Evolutionary conservation across 257 asterid genomes (phyloP), one percentile per base, ranked within the genome.

Genomic region (Nyctanthes arbortristis): DNA sequence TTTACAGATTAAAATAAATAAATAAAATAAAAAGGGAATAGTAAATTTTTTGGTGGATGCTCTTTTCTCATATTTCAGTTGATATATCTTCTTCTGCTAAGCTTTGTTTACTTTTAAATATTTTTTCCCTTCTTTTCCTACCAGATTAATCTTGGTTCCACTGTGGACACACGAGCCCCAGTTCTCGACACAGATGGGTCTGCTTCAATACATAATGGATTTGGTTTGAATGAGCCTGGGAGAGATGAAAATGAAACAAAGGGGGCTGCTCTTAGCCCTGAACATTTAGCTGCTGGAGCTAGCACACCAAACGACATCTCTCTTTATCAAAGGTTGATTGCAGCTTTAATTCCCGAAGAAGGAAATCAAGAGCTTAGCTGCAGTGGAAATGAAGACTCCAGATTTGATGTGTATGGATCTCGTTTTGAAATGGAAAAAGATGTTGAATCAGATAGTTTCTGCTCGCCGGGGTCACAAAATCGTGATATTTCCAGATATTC

Each of bases 291-390:
- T 76, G 63, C 80, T 55, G 89, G 82, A 66, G 76, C 71, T 54
- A 78, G 83, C 68, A 66, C 81, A 65, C 71, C 81, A 52, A 77
- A 78, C 58, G 89, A 75, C 71, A 79, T 87, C 63, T 74, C 97
- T 61, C 75, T 93, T 60, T 87, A 66, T 76, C 98, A 93, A 83
- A 93, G 93, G 72, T 74, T 93, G 69, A 73, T 93, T 67, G 85
- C 97, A 52, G 96, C 98, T 71, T 75, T 93, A 75, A 81, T 93
- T 69, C 89, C 97, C 55, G 97, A 88, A 76, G 93, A 87, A 73
- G 94, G 71, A 78, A 74, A 73, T 72, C 79, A 75, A 57, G 78
- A 79, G 61, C 75, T 81, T 73, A 74, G 70, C 74, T 72, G 67
- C 72, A 75, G 71, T 63, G 82, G 77, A 61, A 81, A 70, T 45